Evolutionary conservation across 768 basidiomycete species (phyloP), one percentile per base, ranked within the genome.

Genomic region (Russula sp.): DNA sequence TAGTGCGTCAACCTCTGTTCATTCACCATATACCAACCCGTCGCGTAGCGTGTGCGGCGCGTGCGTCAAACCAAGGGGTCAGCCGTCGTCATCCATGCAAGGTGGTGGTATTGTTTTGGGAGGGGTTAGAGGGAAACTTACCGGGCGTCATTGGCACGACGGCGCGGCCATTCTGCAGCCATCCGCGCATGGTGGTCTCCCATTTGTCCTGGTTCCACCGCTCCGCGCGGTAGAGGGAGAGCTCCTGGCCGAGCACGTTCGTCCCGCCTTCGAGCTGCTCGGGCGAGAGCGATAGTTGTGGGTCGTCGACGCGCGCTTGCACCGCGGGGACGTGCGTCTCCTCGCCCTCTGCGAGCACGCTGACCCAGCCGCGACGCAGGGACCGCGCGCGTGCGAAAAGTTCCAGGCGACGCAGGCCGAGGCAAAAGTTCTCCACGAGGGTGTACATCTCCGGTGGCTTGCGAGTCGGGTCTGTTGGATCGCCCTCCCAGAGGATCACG

Each of bases 371-470:
- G 11, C 85, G 82, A 0, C 95, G 83, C 7, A 91, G 75, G 0
- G 85, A 81, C 0, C 82, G 79, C 0, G 77, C 76, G 3, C 83
- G 82, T 0, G 90, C 93, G 66, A 94, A 98, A 13, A 99, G 75
- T 70, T 98, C 93, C 14, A 99, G 83, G 3, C 97, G 84, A 16
- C 96, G 86, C 0, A 88, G 81, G 5, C 95, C 97, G 53, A 97
- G 86, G 70, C 95, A 98, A 72, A 99, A 98, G 73, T 96, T 98
- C 74, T 99, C 97, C 70, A 98, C 89, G 45, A 99, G 81, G 5
- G 88, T 87, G 75, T 98, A 95, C 79, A 94, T 90, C 72, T 98
- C 96, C 18, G 95, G 93, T 0, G 97, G 97, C 74, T 93, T 93
- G 47, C 85, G 83, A 2, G 83, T 86, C 2, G 91, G 90, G 73